phyloP scores from a whole-genome alignment of 2,329 filamentous ascomycete species.

The Apiospora aurea region DNA sequence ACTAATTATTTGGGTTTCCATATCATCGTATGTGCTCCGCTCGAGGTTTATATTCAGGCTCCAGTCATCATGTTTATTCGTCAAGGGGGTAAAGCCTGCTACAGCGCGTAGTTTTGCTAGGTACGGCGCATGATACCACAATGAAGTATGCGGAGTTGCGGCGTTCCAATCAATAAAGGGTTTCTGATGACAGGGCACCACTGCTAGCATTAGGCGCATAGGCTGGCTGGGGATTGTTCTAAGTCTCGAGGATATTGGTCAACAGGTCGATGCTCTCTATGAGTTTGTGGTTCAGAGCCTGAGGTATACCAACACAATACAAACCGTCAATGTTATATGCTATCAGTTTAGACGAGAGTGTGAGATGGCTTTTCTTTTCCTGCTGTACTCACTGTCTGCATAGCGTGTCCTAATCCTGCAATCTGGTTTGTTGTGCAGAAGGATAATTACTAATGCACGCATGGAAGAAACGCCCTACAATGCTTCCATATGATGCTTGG shows the following conservation, averaged over 20 bases:
- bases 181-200: background rate
- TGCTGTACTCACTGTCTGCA: background rate
- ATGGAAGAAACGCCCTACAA: background rate
- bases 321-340: background rate
- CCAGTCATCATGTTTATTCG: background rate
- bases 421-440: background rate
- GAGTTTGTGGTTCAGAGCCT: background rate
- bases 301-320: background rate
- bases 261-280: background rate
- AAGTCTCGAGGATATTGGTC: background rate
- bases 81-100: background rate
- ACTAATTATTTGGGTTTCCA: background rate
- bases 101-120: background rate
- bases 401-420: background rate
- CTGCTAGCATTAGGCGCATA: background rate
- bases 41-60: background rate
- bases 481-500: background rate
- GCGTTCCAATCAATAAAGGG: background rate
- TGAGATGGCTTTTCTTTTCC: background rate
- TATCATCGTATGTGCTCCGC: background rate
- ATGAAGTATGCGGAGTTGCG: conserved; percentile 8
- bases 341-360: background rate
- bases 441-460: background rate
- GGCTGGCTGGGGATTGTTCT: background rate
- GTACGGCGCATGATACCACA: background rate